Conservation (phyloP, 352 stramenopile species). For the Phytophthora pinifolia region DNA sequence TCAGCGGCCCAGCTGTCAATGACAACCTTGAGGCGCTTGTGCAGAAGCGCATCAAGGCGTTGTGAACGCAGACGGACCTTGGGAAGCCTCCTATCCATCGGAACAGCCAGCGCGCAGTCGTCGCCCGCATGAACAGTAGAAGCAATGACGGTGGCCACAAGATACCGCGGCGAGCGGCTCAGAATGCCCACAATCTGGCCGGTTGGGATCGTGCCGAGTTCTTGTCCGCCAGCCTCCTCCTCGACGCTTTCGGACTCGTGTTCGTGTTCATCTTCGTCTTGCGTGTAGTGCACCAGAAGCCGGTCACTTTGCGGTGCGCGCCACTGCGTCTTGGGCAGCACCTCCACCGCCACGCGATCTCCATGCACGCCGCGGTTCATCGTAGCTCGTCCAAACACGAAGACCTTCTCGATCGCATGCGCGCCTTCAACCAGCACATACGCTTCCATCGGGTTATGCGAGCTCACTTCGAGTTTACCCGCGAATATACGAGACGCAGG, state of each 20-base stretch:
- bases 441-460: conserved; percentile 72
- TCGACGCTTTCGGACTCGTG: conserved; percentile 26
- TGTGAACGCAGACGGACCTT: conserved; percentile 84
- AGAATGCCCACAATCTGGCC: conserved; percentile 88
- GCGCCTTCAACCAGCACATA: conserved; percentile 60
- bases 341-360: conserved; percentile 94
- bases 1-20: conserved; percentile 80
- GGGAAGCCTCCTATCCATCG: conserved; percentile 78
- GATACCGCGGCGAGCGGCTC: conserved; percentile 56
- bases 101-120: conserved; percentile 74
- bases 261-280: conserved; percentile 43
- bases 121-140: conserved; percentile 59
- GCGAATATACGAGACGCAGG: conserved; percentile 32
- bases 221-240: conserved; percentile 5
- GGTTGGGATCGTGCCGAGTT: conserved; percentile 51
- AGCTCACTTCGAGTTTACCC: conserved; percentile 68
- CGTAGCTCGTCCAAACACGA: conserved; percentile 72
- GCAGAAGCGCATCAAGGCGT: conserved; percentile 66
- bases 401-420: conserved; percentile 55
- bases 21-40: conserved; percentile 82
- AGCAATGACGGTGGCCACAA: conserved; percentile 75
- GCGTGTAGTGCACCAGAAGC: conserved; percentile 69
- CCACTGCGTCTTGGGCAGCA: conserved; percentile 88
- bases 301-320: conserved; percentile 58
- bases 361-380: conserved; percentile 98